phyloP scores from a whole-genome alignment of 2,329 filamentous ascomycete genomes.

The Calonectria pseudoreteaudii region DNA sequence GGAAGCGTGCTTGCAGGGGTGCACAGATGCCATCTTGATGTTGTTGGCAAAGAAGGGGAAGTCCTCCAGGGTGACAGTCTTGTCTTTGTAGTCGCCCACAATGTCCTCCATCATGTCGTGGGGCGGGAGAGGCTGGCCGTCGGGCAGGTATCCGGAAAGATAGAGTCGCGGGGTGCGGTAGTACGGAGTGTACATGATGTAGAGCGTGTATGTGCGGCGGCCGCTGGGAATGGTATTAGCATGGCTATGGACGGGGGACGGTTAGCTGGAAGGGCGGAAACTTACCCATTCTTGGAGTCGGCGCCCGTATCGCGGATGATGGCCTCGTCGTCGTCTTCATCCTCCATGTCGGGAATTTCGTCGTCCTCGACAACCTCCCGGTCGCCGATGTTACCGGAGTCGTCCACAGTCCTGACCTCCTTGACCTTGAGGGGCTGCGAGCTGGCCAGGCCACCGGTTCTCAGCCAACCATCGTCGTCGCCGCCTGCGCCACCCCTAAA shows the following conservation, averaged over 20 bases:
- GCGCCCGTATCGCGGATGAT: conserved; percentile 83
- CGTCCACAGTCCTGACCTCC: conserved; percentile 90
- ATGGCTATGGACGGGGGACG: background rate
- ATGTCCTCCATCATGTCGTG: conserved; percentile 96
- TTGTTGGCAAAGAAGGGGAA: conserved; percentile 94
- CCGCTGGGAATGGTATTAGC: conserved; percentile 63
- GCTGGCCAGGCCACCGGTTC: conserved; percentile 83
- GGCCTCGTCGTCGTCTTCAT: conserved; percentile 96
- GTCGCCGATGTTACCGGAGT: conserved; percentile 87
- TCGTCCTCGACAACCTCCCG: conserved; percentile 76
- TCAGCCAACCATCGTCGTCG: conserved; percentile 87
- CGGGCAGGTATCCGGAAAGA: conserved; percentile 86
- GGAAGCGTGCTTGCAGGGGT: conserved; percentile 95
- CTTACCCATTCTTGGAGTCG: conserved; percentile 60
- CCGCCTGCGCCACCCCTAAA: conserved; percentile 61
- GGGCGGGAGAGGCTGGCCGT: conserved; percentile 84
- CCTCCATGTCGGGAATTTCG: conserved; percentile 98
- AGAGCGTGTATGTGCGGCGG: conserved; percentile 94
- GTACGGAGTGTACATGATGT: conserved; percentile 97
- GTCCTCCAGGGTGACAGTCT: conserved; percentile 97
- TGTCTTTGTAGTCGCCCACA: conserved; percentile 96
- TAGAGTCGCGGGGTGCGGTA: conserved; percentile 97
- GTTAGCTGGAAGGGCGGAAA: background rate
- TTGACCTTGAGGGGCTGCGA: conserved; percentile 80
- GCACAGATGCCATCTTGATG: conserved; percentile 96